Evolutionary conservation across 192 early-diverging fungal species (phyloP), one percentile per base, ranked within the genome.

Genomic region (Coemansia sp.): DNA sequence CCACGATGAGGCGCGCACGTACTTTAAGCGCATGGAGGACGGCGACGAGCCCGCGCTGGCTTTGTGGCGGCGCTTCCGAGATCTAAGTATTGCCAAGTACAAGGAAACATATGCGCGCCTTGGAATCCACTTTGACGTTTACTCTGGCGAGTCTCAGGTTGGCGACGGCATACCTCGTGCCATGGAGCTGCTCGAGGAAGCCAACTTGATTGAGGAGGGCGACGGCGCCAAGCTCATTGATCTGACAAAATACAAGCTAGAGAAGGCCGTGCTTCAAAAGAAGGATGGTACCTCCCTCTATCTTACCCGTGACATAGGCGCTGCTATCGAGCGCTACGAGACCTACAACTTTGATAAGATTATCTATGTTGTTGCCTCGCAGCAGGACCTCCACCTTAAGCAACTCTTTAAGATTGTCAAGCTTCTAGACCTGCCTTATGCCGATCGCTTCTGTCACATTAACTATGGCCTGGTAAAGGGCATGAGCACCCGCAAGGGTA

Each of bases 401-500:
- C 95, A 97, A 79, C 87, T 98, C 7, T 97, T 98, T 86, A 95
- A 94, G 85, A 92, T 91, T 56, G 72, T 96, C 19, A 88, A 94
- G 71, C 82, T 93, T 57, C 85, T 95, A 65, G 88, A 85, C 8
- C 85, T 91, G 59, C 89, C 93, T 1, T 96, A 93, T 84, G 89
- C 92, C 57, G 84, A 89, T 59, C 87, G 85, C 70, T 91, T 91
- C 72, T 85, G 89, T 54, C 95, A 99, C 82, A 85, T 98, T 72
- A 92, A 89, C 80, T 99, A 95, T 80, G 97, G 97, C 36, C 83
- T 96, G 88, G 93, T 99, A 61, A 86, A 88, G 70, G 90, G 90
- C 80, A 96, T 99, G 92, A 93, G 89, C 69, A 99, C 97, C 23
- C 93, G 96, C 63, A 95, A 90, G 80, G 96, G 97, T 63, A 95